These are phyloP conservation scores for Thuja plicata DNA, from an alignment of 83 land plant species.

Conservation along the genomic window DNA sequence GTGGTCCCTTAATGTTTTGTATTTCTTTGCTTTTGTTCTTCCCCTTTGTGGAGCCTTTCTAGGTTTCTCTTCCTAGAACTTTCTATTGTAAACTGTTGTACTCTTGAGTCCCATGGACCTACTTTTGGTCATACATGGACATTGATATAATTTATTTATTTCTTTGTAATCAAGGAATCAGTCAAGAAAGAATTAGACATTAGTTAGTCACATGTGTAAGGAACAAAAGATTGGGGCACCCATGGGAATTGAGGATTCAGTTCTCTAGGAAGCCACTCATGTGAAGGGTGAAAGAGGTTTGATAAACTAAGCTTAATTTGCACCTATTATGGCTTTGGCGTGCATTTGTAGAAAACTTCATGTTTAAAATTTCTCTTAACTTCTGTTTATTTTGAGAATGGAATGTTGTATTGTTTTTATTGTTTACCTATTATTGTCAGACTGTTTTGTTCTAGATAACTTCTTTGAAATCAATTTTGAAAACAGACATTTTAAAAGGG, in stretches of 20 bases:
- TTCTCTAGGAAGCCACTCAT: not conserved
- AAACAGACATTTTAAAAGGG: not conserved
- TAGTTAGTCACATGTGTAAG: not conserved
- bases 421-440: not conserved
- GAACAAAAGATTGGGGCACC: not conserved
- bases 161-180: too few relatives aligned
- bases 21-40: too few relatives aligned
- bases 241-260: not conserved
- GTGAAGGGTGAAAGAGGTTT: not conserved
- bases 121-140: too few relatives aligned
- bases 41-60: too few relatives aligned
- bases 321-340: not conserved
- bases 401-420: not conserved
- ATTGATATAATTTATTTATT: too few relatives aligned
- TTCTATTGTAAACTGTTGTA: too few relatives aligned
- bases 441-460: not conserved
- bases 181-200: too few relatives aligned
- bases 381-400: not conserved
- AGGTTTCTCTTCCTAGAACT: too few relatives aligned
- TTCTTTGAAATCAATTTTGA: not conserved
- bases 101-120: too few relatives aligned
- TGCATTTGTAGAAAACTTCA: not conserved
- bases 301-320: not conserved
- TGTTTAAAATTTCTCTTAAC: not conserved
- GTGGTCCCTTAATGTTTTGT: too few relatives aligned